Base-by-base conservation (phyloP, 441 rosid genomes). In the Melastoma candidum region DNA sequence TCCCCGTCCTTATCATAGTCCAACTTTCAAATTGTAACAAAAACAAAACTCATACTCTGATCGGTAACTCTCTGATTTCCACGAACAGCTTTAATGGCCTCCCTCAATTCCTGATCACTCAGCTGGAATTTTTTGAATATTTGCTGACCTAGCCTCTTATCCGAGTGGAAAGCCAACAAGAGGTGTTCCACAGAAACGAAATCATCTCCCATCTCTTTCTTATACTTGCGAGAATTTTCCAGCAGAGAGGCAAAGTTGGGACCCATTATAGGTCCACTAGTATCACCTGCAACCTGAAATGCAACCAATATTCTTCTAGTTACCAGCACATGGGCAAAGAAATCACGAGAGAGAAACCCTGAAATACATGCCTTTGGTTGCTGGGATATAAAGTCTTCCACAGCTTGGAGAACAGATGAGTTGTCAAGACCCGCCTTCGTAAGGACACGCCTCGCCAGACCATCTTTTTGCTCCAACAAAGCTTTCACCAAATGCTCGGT, bases 401-500 rank as follows among this genome's bases (percentile, higher is more conserved):
- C 77, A 43, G 83, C 79, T 58, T 90, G 98, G 69, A 90, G 64
- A 54, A 78, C 79, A 0, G 81, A 74, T 26, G 82, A 66, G 58
- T 87, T 85, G 48, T 87, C 94, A 17, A 78, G 63, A 41, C 87
- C 90, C 0, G 78, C 84, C 64, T 90, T 87, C 0, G 98, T 71
- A 60, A 87, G 83, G 29, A 90, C 74, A 58, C 88, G 78, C 74
- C 93, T 55, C 5, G 93, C 96, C 49, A 90, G 63, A 12, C 98
- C 96, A 73, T 90, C 96, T 62, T 77, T 90, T 51, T 80, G 98
- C 84, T 90, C 95, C 66, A 90, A 66, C 12, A 90, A 83, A 48
- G 95, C 82, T 82, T 90, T 87, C 98, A 87, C 85, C 49, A 90
- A 72, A 71, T 90, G 96, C 65, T 90, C 90, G 0, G 84, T 74